A percentile compares a stretch with the other conserved stretches of the same genome.
These are phyloP conservation scores for Gossypium ekmanianum DNA, from an alignment of 345 rosid genomes.

Conservation along the genomic window DNA sequence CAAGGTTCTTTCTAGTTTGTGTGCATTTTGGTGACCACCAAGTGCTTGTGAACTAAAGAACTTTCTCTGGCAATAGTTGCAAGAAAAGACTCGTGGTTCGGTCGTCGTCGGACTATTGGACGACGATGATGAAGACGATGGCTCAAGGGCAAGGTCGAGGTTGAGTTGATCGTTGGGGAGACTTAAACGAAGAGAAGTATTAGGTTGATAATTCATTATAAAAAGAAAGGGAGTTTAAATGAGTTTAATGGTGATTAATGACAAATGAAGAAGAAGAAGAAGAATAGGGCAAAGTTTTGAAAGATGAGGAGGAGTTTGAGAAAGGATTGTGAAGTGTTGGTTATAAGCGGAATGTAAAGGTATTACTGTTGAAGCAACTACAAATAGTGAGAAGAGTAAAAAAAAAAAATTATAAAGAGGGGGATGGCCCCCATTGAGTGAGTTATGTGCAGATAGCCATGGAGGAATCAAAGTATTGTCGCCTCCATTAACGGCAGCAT, in stretches of 20 bases:
- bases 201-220: conserved; percentile 60
- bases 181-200: conserved; percentile 64
- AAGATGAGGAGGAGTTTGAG: neutral
- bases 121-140: conserved; percentile 50
- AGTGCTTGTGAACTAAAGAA: conserved; percentile 97
- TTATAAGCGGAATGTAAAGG: conserved; percentile 36
- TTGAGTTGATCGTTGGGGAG: conserved; percentile 47
- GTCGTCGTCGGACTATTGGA: conserved; percentile 30
- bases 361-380: conserved; percentile 32
- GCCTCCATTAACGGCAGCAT: conserved; percentile 77
- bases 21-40: conserved; percentile 98
- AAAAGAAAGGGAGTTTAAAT: neutral
- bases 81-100: conserved; percentile 65
- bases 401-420: neutral
- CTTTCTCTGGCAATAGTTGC: conserved; percentile 93
- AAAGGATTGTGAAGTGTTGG: conserved; percentile 22
- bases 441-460: conserved; percentile 51
- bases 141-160: conserved; percentile 58
- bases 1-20: conserved; percentile 83
- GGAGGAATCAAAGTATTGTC: conserved; percentile 75
- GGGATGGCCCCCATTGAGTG: neutral
- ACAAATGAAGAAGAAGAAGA: neutral
- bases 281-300: neutral
- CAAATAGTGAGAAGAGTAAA: conserved; percentile 20
- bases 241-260: neutral